These are phyloP conservation scores for Lentinula edodes DNA, from an alignment of 768 basidiomycete species.

Conservation along the genomic window DNA sequence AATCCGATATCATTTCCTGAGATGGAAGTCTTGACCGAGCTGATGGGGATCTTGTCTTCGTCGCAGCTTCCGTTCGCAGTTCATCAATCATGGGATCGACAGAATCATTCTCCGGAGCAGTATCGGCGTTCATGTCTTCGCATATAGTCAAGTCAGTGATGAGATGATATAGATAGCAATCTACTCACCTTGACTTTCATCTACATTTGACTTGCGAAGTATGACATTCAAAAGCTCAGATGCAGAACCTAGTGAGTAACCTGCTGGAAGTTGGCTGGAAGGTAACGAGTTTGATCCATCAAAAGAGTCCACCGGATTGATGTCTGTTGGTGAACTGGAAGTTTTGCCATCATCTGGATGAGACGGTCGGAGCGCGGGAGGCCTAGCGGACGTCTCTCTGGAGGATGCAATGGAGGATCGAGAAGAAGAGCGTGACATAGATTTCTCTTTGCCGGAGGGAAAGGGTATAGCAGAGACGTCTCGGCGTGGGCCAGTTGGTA, in stretches of 20 bases:
- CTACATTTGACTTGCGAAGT: neutral
- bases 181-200: neutral
- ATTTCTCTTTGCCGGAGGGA: slow-evolving; percentile 23
- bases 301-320: neutral
- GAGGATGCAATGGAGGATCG: slow-evolving; percentile 57
- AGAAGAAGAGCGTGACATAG: slow-evolving; percentile 42
- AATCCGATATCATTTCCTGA: neutral
- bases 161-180: neutral
- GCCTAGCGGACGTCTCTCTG: slow-evolving; percentile 32
- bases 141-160: neutral
- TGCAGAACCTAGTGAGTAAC: neutral
- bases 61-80: neutral
- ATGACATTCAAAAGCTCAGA: neutral
- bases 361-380: slow-evolving; percentile 16
- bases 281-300: neutral
- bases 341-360: neutral
- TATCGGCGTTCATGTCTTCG: neutral
- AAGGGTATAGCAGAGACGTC: neutral
- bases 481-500: neutral
- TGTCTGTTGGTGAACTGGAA: neutral
- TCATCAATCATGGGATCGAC: neutral
- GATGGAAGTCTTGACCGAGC: neutral
- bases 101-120: neutral
- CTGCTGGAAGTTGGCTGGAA: neutral
- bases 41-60: neutral